Evolutionary conservation across 1,139 yeast genomes (phyloP).

Genomic region (Saccharomyces hybrid): DNA sequence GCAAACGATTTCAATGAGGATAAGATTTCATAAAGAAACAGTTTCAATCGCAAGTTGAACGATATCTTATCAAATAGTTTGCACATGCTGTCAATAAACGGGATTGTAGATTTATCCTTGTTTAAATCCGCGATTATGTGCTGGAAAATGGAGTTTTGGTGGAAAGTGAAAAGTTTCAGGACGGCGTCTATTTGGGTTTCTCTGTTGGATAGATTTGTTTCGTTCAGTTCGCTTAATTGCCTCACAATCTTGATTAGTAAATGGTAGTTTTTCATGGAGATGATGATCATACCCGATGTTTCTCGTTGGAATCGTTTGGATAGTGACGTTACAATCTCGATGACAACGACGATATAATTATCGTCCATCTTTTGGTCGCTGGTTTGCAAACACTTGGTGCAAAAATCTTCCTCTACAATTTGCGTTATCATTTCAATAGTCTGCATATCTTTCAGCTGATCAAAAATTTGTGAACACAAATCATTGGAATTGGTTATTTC

Average conservation of each 20-base stretch:
- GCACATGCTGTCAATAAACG: constrained; percentile 16
- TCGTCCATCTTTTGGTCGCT: constrained; percentile 6
- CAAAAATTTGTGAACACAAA: constrained; percentile 25
- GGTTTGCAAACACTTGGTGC: constrained; percentile 13
- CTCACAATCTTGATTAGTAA: constrained; percentile 12
- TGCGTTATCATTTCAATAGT: constrained; percentile 14
- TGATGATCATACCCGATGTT: background rate
- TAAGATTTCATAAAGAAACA: constrained; percentile 55
- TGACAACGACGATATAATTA: constrained; percentile 15
- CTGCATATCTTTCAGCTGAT: constrained; percentile 14
- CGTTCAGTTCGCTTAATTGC: constrained; percentile 11
- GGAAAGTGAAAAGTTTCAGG: constrained; percentile 26
- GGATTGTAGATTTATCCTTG: constrained; percentile 1
- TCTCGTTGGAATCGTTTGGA: constrained; percentile 14
- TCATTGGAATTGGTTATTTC: constrained; percentile 18
- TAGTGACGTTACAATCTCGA: constrained; percentile 21
- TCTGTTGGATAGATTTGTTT: constrained; percentile 7
- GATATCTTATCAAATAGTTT: constrained; percentile 25
- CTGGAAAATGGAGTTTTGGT: constrained; percentile 24
- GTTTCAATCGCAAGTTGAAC: constrained; percentile 44
- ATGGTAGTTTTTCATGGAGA: constrained; percentile 7
- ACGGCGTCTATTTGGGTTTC: constrained; percentile 19
- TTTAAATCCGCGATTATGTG: constrained; percentile 14
- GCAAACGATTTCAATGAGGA: constrained; percentile 43
- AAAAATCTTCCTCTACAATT: constrained; percentile 23